Conservation (phyloP, 495 filamentous ascomycete species). For the Ascobolus immersus region DNA sequence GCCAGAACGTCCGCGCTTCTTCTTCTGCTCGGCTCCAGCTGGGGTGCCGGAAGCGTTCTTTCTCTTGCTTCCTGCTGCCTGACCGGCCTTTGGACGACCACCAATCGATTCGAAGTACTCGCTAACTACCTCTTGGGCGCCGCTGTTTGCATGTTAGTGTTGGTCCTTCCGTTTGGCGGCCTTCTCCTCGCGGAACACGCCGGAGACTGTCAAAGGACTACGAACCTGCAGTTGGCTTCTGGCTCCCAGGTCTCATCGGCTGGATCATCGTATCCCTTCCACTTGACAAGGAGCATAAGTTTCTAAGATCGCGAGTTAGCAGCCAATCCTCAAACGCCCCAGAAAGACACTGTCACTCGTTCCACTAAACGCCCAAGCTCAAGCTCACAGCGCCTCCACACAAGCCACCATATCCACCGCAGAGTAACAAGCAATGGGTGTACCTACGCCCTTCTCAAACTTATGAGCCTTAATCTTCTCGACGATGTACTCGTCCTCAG, state of each 20-base stretch:
- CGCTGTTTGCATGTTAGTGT: constrained; percentile 18
- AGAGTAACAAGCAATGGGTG: neutral
- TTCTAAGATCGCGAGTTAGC: constrained; percentile 5
- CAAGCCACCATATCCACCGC: neutral
- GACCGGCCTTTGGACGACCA: constrained; percentile 9
- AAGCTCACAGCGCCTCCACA: neutral
- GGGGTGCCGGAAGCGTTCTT: constrained; percentile 2
- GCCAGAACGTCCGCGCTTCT: constrained; percentile 14
- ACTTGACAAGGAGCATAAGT: constrained; percentile 30
- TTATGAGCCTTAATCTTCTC: constrained; percentile 30
- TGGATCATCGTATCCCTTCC: constrained; percentile 35
- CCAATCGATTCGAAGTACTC: constrained; percentile 16
- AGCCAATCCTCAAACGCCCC: neutral
- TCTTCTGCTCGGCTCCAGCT: constrained; percentile 6
- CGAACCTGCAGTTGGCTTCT: constrained; percentile 30
- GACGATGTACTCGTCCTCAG: constrained; percentile 24
- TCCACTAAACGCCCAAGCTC: neutral
- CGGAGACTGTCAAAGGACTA: neutral
- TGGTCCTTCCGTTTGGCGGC: neutral
- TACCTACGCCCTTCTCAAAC: constrained; percentile 24
- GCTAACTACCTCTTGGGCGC: constrained; percentile 27
- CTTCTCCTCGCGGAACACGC: constrained; percentile 3
- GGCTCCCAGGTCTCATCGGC: constrained; percentile 35
- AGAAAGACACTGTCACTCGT: neutral
- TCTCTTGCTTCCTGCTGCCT: constrained; percentile 7